Evolutionary conservation across 768 basidiomycete genomes (phyloP).

Genomic region (Boletus reticulatus): DNA sequence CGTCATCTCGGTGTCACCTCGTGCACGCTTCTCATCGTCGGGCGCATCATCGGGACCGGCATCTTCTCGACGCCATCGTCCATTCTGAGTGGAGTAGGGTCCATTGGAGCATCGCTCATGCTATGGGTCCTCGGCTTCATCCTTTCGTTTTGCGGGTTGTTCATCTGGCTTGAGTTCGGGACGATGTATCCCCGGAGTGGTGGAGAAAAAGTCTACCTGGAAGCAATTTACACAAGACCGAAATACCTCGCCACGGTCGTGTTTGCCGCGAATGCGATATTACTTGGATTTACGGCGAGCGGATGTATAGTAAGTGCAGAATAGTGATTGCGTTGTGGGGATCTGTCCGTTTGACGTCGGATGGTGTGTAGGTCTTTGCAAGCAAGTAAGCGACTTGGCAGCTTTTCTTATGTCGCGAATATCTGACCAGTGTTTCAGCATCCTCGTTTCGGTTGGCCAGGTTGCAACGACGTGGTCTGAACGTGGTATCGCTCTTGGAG

Average conservation of each 20-base stretch:
- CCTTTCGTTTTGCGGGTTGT: conserved; percentile 56
- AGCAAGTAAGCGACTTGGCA: conserved; percentile 28
- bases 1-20: conserved; percentile 55
- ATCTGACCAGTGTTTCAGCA: conserved; percentile 30
- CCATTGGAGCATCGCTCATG: conserved; percentile 59
- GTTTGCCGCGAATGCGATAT: conserved; percentile 47
- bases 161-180: conserved; percentile 63
- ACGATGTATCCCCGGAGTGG: conserved; percentile 63
- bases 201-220: conserved; percentile 63
- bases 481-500: conserved; percentile 58
- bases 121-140: conserved; percentile 63
- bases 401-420: too few species aligned
- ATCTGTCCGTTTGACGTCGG: background rate
- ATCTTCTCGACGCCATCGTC: conserved; percentile 64
- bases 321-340: background rate
- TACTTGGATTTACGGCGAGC: conserved; percentile 41
- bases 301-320: conserved; percentile 46
- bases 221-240: conserved; percentile 50
- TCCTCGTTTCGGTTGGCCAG: conserved; percentile 45
- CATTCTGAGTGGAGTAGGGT: conserved; percentile 54
- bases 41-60: conserved; percentile 61
- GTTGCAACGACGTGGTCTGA: conserved; percentile 45
- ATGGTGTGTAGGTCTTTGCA: conserved; percentile 29
- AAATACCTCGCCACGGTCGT: conserved; percentile 47
- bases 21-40: conserved; percentile 56